Evolutionary conservation across 495 filamentous ascomycete genomes (phyloP), one percentile per base, ranked within the genome.

Genomic region (Xylaria flabelliformis): DNA sequence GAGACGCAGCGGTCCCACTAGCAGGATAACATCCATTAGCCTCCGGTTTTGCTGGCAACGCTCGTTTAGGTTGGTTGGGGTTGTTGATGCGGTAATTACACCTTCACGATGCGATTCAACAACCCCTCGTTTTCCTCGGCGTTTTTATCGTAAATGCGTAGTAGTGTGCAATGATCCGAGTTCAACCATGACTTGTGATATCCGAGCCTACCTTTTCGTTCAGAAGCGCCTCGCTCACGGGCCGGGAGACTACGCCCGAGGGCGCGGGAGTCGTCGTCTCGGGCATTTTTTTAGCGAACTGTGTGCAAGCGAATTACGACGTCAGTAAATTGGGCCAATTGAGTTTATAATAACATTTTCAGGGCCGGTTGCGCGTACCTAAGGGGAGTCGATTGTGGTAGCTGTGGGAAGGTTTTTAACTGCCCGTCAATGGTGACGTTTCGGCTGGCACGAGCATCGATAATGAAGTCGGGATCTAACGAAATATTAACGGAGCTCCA

Each of bases 1-100:
- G 96, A 97, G 81, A 98, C 91, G 82, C 95, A 97, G 82, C 91
- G 94, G 82, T 99, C 96, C 96, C 96, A 99, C 97, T 99, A 76
- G 42, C 32, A 53, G n/a, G 24, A 34, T 26, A 75, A 73, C 75
- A 75, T 66, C 74, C 59, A 63, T 70, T 66, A 74, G 70, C 62
- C 21, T 72, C 36, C 19, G 56, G 32, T 36, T 29, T 61, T 51
- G 48, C 9, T 10, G 12, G 29, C 32, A 17, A 21, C 26, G 41
- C n/a, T 46, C 21, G 61, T 46, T 65, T 0, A 29, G 15, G 3
- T 36, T 41, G 15, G 3, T 36, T 41, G 15, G 39, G 48, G 36
- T 67, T 21, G 41, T 61, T 50, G 51, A 6, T 72, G 62, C 63
- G 62, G 70, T 67, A 67, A 72, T 66, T 72, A 48, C 10, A 42